Percentiles rank a stretch among this genome's conserved stretches.
Evolutionary conservation across 2,329 filamentous ascomycete species (phyloP).

Genomic region (Hypoxylon sp.): DNA sequence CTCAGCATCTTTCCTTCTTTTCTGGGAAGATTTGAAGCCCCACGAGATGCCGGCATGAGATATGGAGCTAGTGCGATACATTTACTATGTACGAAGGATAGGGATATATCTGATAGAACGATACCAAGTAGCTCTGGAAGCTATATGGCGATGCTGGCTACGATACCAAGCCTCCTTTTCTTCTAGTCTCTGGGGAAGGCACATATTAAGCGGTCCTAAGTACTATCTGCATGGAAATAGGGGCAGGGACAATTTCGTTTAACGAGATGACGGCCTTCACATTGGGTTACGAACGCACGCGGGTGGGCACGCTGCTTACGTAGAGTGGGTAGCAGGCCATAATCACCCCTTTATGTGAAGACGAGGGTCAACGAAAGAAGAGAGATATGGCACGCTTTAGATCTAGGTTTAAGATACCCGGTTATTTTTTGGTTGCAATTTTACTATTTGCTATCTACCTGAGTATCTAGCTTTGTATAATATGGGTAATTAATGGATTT

Average conservation of each 20-base stretch:
- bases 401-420: slow-evolving; percentile 44
- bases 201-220: not conserved
- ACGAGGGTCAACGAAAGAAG: slow-evolving; percentile 29
- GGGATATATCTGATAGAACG: slow-evolving; percentile 15
- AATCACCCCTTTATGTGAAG: slow-evolving; percentile 28
- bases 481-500: not conserved
- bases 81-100: slow-evolving; percentile 13
- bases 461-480: slow-evolving; percentile 1
- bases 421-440: slow-evolving; percentile 16
- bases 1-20: not conserved
- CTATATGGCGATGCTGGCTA: slow-evolving; percentile 9
- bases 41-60: not conserved
- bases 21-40: not conserved
- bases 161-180: slow-evolving; percentile 1
- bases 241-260: slow-evolving; percentile 2
- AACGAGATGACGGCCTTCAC: slow-evolving; percentile 35
- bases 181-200: slow-evolving; percentile 1
- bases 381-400: slow-evolving; percentile 17
- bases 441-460: slow-evolving; percentile 3
- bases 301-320: slow-evolving; percentile 8
- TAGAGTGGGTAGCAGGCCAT: slow-evolving; percentile 2
- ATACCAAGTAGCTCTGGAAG: slow-evolving; percentile 38
- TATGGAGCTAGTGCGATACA: not conserved
- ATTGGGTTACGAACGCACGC: slow-evolving; percentile 28
- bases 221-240: not conserved